phyloP scores from a whole-genome alignment of 768 basidiomycete genomes.

The Mycena maculata region DNA sequence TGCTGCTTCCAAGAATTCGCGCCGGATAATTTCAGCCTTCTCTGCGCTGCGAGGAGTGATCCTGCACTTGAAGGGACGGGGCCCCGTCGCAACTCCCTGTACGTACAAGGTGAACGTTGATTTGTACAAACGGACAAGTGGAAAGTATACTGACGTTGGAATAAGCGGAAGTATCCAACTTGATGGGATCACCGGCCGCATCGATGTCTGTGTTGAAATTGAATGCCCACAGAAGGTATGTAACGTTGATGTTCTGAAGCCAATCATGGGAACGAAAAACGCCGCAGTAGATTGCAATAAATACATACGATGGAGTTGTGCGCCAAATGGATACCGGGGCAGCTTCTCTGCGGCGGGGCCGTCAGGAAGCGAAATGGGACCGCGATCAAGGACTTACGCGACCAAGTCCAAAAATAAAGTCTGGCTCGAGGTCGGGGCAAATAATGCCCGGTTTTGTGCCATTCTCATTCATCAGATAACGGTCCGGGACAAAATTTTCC shows the following conservation, averaged over 20 bases:
- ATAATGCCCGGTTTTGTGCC: constrained; percentile 23
- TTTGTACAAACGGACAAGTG: too few relatives aligned
- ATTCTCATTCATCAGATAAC: constrained; percentile 19
- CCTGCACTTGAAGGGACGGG: constrained; percentile 34
- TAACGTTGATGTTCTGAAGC: constrained; percentile 34
- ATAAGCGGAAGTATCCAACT: constrained; percentile 29
- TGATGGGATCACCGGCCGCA: constrained; percentile 16
- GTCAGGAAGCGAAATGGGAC: not conserved
- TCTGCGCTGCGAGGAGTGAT: constrained; percentile 36
- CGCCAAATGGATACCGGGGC: constrained; percentile 21
- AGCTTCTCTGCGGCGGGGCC: constrained; percentile 5
- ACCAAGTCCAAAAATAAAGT: constrained; percentile 17
- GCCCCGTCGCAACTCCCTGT: constrained; percentile 31
- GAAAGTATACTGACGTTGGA: not conserved
- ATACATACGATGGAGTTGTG: constrained; percentile 19
- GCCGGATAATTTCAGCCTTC: constrained; percentile 33
- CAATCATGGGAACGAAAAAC: not conserved
- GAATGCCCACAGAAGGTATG: constrained; percentile 47
- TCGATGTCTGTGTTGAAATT: constrained; percentile 34
- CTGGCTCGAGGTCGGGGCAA: constrained; percentile 12
- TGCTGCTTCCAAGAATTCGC: constrained; percentile 30
- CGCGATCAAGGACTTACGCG: not conserved
- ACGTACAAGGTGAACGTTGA: not conserved
- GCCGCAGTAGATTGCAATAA: too few relatives aligned
- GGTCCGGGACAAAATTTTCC: constrained; percentile 24